Percentiles rank a stretch among this genome's conserved stretches.
Conservation (phyloP, 2,329 filamentous ascomycete genomes). For the Fusarium sterilihyphosum region DNA sequence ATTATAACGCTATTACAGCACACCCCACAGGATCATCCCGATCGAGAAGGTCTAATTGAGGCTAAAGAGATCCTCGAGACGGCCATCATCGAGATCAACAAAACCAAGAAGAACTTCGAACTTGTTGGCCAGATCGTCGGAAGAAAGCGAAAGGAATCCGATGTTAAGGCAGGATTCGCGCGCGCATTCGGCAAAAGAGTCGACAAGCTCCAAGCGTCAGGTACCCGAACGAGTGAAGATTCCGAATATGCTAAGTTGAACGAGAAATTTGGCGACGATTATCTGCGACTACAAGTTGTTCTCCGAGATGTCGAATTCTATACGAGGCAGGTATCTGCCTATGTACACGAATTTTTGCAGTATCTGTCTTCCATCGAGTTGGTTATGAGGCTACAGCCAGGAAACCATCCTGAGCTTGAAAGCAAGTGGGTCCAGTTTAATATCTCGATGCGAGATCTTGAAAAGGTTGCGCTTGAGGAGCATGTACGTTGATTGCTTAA, state of each 20-base stretch:
- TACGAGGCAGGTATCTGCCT: slow-evolving; percentile 80
- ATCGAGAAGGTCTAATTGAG: slow-evolving; percentile 70
- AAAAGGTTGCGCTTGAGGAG: slow-evolving; percentile 82
- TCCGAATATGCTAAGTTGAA: slow-evolving; percentile 81
- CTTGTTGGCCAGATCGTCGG: slow-evolving; percentile 89
- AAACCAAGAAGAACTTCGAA: slow-evolving; percentile 93
- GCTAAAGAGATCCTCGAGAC: slow-evolving; percentile 66
- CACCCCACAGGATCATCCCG: slow-evolving; percentile 85
- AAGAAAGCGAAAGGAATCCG: slow-evolving; percentile 87
- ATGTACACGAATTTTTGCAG: slow-evolving; percentile 82
- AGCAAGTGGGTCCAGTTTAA: slow-evolving; percentile 95
- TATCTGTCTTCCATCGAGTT: slow-evolving; percentile 85
- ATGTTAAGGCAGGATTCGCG: slow-evolving; percentile 83
- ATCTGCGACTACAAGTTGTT: slow-evolving; percentile 90
- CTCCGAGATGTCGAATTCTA: slow-evolving; percentile 95
- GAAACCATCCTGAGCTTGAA: slow-evolving; percentile 83
- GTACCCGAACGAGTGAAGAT: slow-evolving; percentile 75
- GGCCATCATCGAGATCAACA: slow-evolving; percentile 88
- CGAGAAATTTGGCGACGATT: slow-evolving; percentile 91
- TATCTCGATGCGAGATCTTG: slow-evolving; percentile 85
- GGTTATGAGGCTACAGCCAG: slow-evolving; percentile 77
- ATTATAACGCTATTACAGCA: slow-evolving; percentile 81
- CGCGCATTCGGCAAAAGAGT: slow-evolving; percentile 91
- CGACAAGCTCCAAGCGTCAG: slow-evolving; percentile 79
- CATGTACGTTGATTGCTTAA: slow-evolving; percentile 68